Conservation (phyloP, 2,329 filamentous ascomycete species). For the Metarhizium brunneum region DNA sequence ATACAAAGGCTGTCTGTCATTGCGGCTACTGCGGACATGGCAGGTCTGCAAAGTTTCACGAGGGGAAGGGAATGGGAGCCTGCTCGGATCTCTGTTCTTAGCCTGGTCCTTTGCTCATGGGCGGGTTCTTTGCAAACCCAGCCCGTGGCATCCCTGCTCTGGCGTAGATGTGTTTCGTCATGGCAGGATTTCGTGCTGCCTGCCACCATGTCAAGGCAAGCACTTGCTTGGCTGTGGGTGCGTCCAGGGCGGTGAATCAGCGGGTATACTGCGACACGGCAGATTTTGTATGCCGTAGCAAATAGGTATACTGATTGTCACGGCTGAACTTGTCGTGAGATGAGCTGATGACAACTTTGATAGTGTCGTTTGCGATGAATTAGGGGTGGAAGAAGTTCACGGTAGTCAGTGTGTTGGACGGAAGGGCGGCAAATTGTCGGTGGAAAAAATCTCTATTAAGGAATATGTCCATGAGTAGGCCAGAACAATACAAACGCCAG, state of each 20-base stretch:
- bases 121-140: background rate
- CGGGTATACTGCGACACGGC: background rate
- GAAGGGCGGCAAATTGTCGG: no score
- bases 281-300: background rate
- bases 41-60: background rate
- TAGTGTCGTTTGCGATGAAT: background rate
- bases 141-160: background rate
- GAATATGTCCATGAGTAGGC: no score
- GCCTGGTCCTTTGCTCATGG: slow-evolving; percentile 2
- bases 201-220: background rate
- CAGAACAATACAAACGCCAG: background rate
- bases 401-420: no score
- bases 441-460: background rate
- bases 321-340: no score
- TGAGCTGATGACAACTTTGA: no score
- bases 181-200: background rate
- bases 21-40: slow-evolving; percentile 19
- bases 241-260: background rate
- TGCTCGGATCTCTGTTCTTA: slow-evolving; percentile 47
- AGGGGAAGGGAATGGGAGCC: slow-evolving; percentile 6
- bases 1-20: slow-evolving; percentile 22
- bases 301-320: background rate
- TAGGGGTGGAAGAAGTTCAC: background rate
- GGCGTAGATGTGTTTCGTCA: slow-evolving; percentile 5
- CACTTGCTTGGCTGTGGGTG: background rate